Evolutionary conservation across 78 protist species (phyloP).

Genomic region (Blattamonas nauphoetae): DNA sequence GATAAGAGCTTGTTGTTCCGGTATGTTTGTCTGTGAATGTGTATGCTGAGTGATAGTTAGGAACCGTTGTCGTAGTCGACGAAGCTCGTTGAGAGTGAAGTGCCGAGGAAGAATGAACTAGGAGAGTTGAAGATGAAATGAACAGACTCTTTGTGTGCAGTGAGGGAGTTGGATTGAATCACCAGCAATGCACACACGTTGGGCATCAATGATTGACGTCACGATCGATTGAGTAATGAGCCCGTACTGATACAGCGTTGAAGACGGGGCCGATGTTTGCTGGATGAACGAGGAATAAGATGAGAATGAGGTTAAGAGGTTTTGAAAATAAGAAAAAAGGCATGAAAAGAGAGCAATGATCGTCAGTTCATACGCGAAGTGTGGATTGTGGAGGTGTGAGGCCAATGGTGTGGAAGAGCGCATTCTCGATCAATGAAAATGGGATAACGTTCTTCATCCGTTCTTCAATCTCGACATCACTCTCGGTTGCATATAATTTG

Average conservation of each 20-base stretch:
- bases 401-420: not conserved
- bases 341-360: not conserved
- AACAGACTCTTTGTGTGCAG: not conserved
- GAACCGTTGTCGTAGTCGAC: not conserved
- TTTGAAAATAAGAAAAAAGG: not conserved
- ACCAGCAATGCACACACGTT: constrained; percentile 8
- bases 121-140: not conserved
- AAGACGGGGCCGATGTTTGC: too few species aligned
- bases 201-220: not conserved
- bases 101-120: constrained; percentile 1
- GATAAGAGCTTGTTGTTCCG: too few species aligned
- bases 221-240: not conserved
- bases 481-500: too few species aligned
- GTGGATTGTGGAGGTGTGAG: not conserved
- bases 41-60: not conserved
- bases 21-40: too few species aligned
- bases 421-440: not conserved
- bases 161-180: not conserved
- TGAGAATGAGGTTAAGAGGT: not conserved
- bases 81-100: not conserved
- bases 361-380: not conserved
- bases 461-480: too few species aligned
- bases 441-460: too few species aligned
- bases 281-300: not conserved
- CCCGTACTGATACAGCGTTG: too few species aligned